Conservation (phyloP, 345 rosid genomes). For the Lumnitzera littorea region DNA sequence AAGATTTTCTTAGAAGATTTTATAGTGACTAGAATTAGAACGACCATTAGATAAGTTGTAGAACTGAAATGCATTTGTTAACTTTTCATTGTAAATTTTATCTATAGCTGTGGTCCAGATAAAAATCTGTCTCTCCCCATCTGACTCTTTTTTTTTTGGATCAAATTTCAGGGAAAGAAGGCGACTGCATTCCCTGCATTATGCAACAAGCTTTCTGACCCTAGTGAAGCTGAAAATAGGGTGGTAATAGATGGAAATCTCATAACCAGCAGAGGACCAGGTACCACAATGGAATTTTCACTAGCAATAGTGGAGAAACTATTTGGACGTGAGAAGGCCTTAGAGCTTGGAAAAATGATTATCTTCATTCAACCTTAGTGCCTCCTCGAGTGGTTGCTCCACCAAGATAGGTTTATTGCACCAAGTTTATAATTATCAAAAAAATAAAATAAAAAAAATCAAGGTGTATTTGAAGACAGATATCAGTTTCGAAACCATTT, state of each 20-base stretch:
- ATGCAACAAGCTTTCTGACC: slow-evolving; percentile 71
- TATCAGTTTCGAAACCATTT: no score
- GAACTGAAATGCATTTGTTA: no score
- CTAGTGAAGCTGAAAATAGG: slow-evolving; percentile 64
- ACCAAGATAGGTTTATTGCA: no score
- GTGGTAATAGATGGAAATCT: slow-evolving; percentile 92
- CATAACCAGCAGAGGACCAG: slow-evolving; percentile 86
- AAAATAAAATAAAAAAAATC: no score
- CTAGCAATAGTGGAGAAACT: slow-evolving; percentile 76
- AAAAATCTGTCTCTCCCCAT: no score
- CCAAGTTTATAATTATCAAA: no score
- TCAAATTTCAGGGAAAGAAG: slow-evolving; percentile 65
- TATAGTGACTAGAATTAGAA: no score
- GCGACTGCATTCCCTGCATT: slow-evolving; percentile 85
- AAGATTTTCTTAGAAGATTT: no score
- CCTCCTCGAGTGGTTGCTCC: background rate
- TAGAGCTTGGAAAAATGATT: slow-evolving; percentile 63
- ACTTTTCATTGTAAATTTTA: no score
- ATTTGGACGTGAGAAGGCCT: slow-evolving; percentile 60
- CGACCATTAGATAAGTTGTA: no score
- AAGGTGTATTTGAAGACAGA: no score
- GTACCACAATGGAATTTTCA: slow-evolving; percentile 84
- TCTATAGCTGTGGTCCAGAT: no score
- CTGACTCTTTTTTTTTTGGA: background rate
- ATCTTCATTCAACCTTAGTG: slow-evolving; percentile 32